phyloP scores from a whole-genome alignment of 306 rosid genomes.

The Medicago arabica region DNA sequence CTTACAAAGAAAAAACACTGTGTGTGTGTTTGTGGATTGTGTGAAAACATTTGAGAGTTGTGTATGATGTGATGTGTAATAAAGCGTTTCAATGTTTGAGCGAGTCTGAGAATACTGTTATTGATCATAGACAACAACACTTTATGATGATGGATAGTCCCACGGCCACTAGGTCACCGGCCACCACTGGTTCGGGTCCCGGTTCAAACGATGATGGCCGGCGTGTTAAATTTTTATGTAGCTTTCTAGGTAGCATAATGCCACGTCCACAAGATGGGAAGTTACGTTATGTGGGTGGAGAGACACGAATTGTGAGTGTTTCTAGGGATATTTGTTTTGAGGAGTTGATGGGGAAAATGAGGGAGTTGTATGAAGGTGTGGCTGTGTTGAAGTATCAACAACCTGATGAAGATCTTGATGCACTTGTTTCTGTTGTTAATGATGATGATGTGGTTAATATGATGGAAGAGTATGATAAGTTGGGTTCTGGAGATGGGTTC shows the following conservation, averaged over 20 bases:
- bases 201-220: conserved; percentile 62
- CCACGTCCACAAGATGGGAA: conserved; percentile 99
- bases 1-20: conserved; percentile 4
- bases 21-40: conserved; percentile 2
- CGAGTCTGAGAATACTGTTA: conserved; percentile 49
- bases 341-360: conserved; percentile 90
- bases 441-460: conserved; percentile 95
- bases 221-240: conserved; percentile 89
- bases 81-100: conserved; percentile 63
- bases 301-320: conserved; percentile 93
- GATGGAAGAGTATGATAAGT: conserved; percentile 99
- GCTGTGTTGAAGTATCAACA: conserved; percentile 92
- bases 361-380: conserved; percentile 84
- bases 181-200: conserved; percentile 48
- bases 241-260: conserved; percentile 88
- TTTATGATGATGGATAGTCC: conserved; percentile 84
- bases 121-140: conserved; percentile 49
- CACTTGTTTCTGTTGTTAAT: conserved; percentile 94
- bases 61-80: conserved; percentile 61
- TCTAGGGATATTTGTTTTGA: conserved; percentile 66
- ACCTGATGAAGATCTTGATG: conserved; percentile 97
- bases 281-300: conserved; percentile 96
- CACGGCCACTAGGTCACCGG: conserved; percentile 54
- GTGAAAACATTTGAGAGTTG: conserved; percentile 37
- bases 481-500: conserved; percentile 89